Conservation (phyloP, 441 rosid species). For the Pelargonium myrrhifolium region DNA sequence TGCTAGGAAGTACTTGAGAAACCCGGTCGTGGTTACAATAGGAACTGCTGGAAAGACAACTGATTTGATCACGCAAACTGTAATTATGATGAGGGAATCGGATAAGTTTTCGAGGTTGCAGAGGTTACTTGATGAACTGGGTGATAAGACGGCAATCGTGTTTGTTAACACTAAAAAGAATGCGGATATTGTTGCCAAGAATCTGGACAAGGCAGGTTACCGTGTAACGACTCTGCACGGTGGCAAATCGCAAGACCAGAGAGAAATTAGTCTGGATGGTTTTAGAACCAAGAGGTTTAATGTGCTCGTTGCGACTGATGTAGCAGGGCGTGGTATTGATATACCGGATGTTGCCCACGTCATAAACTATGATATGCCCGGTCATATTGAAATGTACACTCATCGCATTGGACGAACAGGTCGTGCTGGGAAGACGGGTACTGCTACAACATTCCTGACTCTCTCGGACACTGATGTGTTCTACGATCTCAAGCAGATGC, state of each 20-base stretch:
- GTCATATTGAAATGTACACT: constrained; percentile 75
- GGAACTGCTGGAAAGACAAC: constrained; percentile 96
- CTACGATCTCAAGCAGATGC: constrained; percentile 88
- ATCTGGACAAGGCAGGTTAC: constrained; percentile 76
- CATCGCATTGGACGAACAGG: constrained; percentile 96
- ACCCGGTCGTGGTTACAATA: constrained; percentile 84
- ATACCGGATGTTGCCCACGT: constrained; percentile 93
- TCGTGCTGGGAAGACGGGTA: constrained; percentile 91
- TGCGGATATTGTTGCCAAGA: constrained; percentile 61
- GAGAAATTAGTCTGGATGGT: constrained; percentile 84
- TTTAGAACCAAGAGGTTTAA: constrained; percentile 80
- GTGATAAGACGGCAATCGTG: constrained; percentile 77
- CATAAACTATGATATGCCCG: constrained; percentile 87
- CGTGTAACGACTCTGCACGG: constrained; percentile 89
- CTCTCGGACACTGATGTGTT: constrained; percentile 62
- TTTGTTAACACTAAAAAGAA: constrained; percentile 86
- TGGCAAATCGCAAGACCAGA: constrained; percentile 92
- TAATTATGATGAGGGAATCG: constrained; percentile 68
- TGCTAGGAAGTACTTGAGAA: constrained; percentile 86
- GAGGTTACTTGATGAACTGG: constrained; percentile 72
- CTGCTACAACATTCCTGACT: constrained; percentile 84
- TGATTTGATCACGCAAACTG: constrained; percentile 76
- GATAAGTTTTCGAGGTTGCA: constrained; percentile 62
- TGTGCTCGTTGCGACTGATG: constrained; percentile 91
- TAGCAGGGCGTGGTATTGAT: constrained; percentile 89